Percentiles rank a stretch among this genome's conserved stretches.
phyloP scores from a whole-genome alignment of 176 grass and related monocot genomes.

The Bolboschoenus planiculmis region DNA sequence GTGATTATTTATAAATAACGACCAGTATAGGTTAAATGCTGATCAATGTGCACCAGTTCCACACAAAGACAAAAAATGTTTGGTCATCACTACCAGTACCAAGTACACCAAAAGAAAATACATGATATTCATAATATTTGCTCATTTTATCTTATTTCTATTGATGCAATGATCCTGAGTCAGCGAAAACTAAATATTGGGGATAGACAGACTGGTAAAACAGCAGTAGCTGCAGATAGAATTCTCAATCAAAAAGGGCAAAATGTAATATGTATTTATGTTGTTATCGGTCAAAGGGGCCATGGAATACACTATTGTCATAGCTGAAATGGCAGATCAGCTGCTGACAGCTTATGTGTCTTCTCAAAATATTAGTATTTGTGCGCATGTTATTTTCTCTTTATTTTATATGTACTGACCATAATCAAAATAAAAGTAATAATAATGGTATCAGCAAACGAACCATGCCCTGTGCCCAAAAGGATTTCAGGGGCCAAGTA shows the following conservation, averaged over 20 bases:
- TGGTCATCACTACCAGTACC: background rate
- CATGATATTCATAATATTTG: background rate
- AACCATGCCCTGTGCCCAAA: slow-evolving; percentile 95
- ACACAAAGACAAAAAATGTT: background rate
- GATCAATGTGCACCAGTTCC: background rate
- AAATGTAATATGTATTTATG: too few relatives aligned
- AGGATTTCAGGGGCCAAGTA: slow-evolving; percentile 99
- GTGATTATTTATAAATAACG: slow-evolving; percentile 21
- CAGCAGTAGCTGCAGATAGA: too few relatives aligned
- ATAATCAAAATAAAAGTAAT: slow-evolving; percentile 11
- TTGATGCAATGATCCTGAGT: too few relatives aligned
- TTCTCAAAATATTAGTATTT: background rate
- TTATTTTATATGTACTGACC: background rate
- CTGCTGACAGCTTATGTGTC: background rate
- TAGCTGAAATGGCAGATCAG: too few relatives aligned
- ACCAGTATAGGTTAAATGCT: background rate
- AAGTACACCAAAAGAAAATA: background rate
- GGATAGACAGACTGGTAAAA: too few relatives aligned
- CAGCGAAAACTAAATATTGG: too few relatives aligned
- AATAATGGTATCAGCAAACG: slow-evolving; percentile 12
- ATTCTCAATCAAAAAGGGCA: too few relatives aligned
- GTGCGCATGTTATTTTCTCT: background rate
- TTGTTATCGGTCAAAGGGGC: too few relatives aligned
- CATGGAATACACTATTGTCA: too few relatives aligned
- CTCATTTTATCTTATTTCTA: background rate